Base-by-base conservation (phyloP, 2,329 filamentous ascomycete genomes). In the Fusarium praegraminearum region DNA sequence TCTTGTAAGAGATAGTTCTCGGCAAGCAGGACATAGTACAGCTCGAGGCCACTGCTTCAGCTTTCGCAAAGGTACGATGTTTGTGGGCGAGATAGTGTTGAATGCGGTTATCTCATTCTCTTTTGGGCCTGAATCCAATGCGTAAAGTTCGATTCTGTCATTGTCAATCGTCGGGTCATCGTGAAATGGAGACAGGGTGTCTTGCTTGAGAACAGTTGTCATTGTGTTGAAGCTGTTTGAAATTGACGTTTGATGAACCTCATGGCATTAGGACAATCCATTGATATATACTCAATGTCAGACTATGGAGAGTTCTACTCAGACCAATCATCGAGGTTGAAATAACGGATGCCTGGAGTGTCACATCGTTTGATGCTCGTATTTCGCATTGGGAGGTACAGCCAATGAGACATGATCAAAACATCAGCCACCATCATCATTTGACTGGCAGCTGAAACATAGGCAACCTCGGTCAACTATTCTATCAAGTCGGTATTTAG, bases 41-140 rank as follows among this genome's bases (percentile, higher is more conserved):
- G 67, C 68, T 16, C 72, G 45, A 3, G 72, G 72, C 72, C 72
- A 74, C 28, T 73, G 56, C 3, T 64, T 67, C 8, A 74, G 35
- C 12, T 74, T 63, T 30, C 62, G 58, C 1, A 74, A 49, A n/a
- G 72, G 70, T 4, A 75, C 59, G 5, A 65, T 22, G 9, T 57
- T 58, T 4, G 71, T 68, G 5, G 53, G 53, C 0, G 72, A 73
- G 18, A 74, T 65, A 5, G 64, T 68, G 11, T 67, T 59, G 15
- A 75, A 75, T 1, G 72, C 64, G 0, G 59, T 59, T 11, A 69
- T 54, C 1, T 65, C 59, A 8, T 49, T 52, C 3, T 50, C 49
- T 3, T 43, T 46, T 4, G 44, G 32, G 9, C 15, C 36, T n/a
- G 50, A 16, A 0, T 38, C 12, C 1, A 56, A 55, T 7, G 49